Evolutionary conservation across 805 yeast species (phyloP), one percentile per base, ranked within the genome.

Genomic region (Ogataea polymorpha): DNA sequence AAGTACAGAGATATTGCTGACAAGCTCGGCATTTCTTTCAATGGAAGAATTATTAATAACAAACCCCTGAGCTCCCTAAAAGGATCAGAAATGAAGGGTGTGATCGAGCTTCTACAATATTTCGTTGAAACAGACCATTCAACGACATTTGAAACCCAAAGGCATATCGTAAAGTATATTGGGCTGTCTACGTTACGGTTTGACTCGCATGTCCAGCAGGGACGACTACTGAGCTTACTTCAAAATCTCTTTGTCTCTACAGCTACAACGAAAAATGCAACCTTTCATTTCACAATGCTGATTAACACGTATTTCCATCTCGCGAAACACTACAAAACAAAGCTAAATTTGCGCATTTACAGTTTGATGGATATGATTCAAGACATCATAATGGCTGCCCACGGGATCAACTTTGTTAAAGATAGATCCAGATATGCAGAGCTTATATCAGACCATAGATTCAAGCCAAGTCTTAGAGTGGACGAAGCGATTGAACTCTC

Each of bases 291-390:
- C 18, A 41, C 45, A 1, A n/a, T 42, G 3, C 20, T 45, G 14
- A 39, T 44, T 14, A 37, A 39, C 26, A 21, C 37, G 12, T 44
- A 44, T 21, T 9, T 29, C 25, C 28, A 28, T 13, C 21, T 44
- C 2, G 14, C 34, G 8, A 39, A 32, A 17, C 35, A 41, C 6
- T 43, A 35, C 29, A 37, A 15, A n/a, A 21, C 33, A 8, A 37
- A 48, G 9, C 6, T 42, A 14, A 25, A 31, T 1, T 24, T 35
- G 13, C 24, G 41, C 7, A 34, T 47, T 5, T 39, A 35, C 21
- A 41, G 37, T 24, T 11, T 41, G 14, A 42, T 45, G 36, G 48
- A 43, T 6, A 41, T 48, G 15, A 41, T 45, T 10, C 48, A 48
- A 23, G 44, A 44, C 28, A 35, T 50, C 15, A 39, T 48, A n/a